phyloP scores from a whole-genome alignment of 2,329 filamentous ascomycete species.

The Xylaria digitata region DNA sequence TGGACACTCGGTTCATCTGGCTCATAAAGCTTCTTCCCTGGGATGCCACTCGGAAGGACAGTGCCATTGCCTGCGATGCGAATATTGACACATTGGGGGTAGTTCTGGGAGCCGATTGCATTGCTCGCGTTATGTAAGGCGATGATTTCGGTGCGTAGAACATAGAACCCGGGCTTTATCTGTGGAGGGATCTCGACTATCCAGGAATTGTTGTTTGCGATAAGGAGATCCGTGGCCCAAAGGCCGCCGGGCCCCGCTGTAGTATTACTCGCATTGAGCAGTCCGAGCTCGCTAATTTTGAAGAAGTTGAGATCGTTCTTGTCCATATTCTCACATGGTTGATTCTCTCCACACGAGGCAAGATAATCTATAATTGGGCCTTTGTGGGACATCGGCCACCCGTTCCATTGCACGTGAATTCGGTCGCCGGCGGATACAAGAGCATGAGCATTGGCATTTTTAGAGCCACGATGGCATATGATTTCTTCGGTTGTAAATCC shows the following conservation, averaged over 20 bases:
- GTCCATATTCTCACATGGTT: slow-evolving; percentile 51
- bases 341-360: slow-evolving; percentile 49
- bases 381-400: slow-evolving; percentile 54
- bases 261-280: slow-evolving; percentile 44
- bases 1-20: slow-evolving; percentile 44
- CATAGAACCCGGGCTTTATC: slow-evolving; percentile 61
- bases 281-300: slow-evolving; percentile 51
- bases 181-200: slow-evolving; percentile 58
- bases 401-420: slow-evolving; percentile 55
- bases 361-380: slow-evolving; percentile 56
- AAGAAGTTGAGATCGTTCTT: slow-evolving; percentile 53
- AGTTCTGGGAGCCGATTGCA: slow-evolving; percentile 60
- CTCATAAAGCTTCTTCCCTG: slow-evolving; percentile 44
- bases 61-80: slow-evolving; percentile 62
- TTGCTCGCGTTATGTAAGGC: slow-evolving; percentile 59
- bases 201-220: slow-evolving; percentile 62
- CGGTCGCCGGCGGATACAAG: slow-evolving; percentile 51
- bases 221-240: slow-evolving; percentile 57
- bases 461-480: slow-evolving; percentile 53
- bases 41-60: slow-evolving; percentile 39
- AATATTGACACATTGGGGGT: slow-evolving; percentile 69
- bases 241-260: slow-evolving; percentile 46
- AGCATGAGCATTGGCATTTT: slow-evolving; percentile 50
- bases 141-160: slow-evolving; percentile 64
- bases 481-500: slow-evolving; percentile 53